These are phyloP conservation scores for Mucor indicus DNA, from an alignment of 371 early-diverging fungal genomes.

Conservation along the genomic window DNA sequence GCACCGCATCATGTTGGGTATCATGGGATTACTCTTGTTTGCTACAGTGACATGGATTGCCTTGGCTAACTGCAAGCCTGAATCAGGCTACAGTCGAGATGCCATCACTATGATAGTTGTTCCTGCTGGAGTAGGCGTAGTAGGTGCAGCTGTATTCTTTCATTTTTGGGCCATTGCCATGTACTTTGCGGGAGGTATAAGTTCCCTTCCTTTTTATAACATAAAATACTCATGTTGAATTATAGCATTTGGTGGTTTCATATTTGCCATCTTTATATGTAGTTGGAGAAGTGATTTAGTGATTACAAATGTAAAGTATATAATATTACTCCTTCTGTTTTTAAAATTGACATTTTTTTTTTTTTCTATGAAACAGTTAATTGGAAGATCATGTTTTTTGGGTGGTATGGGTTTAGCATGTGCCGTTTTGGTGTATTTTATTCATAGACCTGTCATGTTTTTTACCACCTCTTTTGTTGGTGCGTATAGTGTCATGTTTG, in stretches of 20 bases:
- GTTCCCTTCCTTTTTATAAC: no score
- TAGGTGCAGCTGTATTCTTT: slow-evolving; percentile 15
- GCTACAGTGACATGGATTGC: slow-evolving; percentile 28
- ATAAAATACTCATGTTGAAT: no score
- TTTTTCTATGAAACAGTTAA: not conserved
- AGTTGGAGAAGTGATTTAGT: slow-evolving; percentile 18
- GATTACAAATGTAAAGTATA: slow-evolving; percentile 13
- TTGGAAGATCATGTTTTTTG: slow-evolving; percentile 17
- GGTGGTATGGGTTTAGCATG: slow-evolving; percentile 15
- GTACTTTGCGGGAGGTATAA: slow-evolving; percentile 18
- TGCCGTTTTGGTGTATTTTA: slow-evolving; percentile 7
- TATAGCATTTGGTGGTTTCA: slow-evolving; percentile 18
- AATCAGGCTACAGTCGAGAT: slow-evolving; percentile 11
- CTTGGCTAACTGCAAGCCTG: slow-evolving; percentile 14
- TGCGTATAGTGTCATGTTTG: slow-evolving; percentile 27
- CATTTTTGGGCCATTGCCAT: slow-evolving; percentile 17
- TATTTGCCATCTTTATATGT: slow-evolving; percentile 16
- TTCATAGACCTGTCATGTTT: slow-evolving; percentile 6
- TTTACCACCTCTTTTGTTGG: slow-evolving; percentile 35
- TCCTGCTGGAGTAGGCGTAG: slow-evolving; percentile 17
- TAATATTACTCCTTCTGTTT: no score
- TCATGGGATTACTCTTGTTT: slow-evolving; percentile 34
- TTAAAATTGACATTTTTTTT: not conserved
- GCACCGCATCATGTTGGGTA: slow-evolving; percentile 19
- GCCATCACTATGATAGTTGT: slow-evolving; percentile 19